phyloP scores from a whole-genome alignment of 139 green algal species.

The Chlorella ohadii region DNA sequence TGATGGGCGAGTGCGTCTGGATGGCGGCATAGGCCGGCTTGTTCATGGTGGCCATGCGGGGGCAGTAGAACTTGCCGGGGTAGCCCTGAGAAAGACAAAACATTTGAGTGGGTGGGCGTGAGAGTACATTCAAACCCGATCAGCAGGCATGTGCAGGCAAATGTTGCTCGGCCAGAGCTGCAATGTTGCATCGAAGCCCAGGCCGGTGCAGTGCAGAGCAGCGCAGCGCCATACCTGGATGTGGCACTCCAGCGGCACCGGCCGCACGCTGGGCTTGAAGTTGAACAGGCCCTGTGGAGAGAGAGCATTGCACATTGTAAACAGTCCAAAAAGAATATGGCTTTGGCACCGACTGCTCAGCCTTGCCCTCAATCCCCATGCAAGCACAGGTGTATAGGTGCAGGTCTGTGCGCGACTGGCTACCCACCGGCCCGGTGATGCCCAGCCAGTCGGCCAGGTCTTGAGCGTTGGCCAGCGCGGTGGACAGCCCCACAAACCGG shows the following conservation, averaged over 20 bases:
- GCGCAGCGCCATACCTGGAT: slow-evolving; percentile 78
- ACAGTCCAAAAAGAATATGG: too few species aligned
- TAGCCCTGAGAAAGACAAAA: too few species aligned
- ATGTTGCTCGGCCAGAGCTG: too few species aligned
- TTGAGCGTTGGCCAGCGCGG: slow-evolving; percentile 93
- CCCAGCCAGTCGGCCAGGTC: slow-evolving; percentile 97
- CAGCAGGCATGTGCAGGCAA: too few species aligned
- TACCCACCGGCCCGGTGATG: slow-evolving; percentile 58
- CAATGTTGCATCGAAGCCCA: too few species aligned
- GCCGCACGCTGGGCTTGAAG: slow-evolving; percentile 95
- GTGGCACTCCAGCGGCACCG: slow-evolving; percentile 95
- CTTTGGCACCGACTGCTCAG: too few species aligned
- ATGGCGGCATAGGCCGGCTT: slow-evolving; percentile 98
- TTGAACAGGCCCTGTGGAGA: slow-evolving; percentile 91
- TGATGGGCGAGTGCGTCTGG: slow-evolving; percentile 88
- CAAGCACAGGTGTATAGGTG: too few species aligned
- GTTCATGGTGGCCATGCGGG: slow-evolving; percentile 98
- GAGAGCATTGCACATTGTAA: too few species aligned
- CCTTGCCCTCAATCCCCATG: too few species aligned
- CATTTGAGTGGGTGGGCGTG: too few species aligned
- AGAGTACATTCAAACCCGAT: too few species aligned
- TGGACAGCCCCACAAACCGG: slow-evolving; percentile 95
- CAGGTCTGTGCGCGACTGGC: too few species aligned
- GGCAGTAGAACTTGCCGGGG: slow-evolving; percentile 96
- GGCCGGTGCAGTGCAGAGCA: not conserved